Evolutionary conservation across 2,329 filamentous ascomycete species (phyloP).

Genomic region (Daldinia eschscholtzii): DNA sequence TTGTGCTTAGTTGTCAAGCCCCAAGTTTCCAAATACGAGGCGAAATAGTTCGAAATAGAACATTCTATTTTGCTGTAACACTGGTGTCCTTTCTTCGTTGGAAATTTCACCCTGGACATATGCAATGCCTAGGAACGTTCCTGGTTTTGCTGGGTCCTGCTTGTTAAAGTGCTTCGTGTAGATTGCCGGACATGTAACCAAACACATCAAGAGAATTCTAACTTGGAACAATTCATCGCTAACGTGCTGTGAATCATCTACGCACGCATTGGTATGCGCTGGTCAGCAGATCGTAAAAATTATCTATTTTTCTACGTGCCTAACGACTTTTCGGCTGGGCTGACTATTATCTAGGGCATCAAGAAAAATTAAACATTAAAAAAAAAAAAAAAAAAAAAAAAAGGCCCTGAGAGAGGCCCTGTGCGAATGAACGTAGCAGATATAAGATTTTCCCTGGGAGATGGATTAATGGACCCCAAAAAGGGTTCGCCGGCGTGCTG

Average conservation of each 20-base stretch:
- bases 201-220: slow-evolving; percentile 1
- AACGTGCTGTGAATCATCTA: slow-evolving; percentile 19
- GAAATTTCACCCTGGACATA: slow-evolving; percentile 15
- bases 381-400: neutral
- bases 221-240: slow-evolving; percentile 4
- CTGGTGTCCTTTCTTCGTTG: slow-evolving; percentile 24
- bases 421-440: slow-evolving; percentile 32
- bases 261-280: slow-evolving; percentile 33
- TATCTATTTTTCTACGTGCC: slow-evolving; percentile 37
- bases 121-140: slow-evolving; percentile 7
- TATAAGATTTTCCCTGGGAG: slow-evolving; percentile 35
- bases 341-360: slow-evolving; percentile 30
- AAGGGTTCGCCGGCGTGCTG: slow-evolving; percentile 43
- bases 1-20: slow-evolving; percentile 41
- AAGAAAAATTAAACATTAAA: neutral
- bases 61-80: slow-evolving; percentile 24
- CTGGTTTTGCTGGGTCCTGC: slow-evolving; percentile 8
- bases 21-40: slow-evolving; percentile 38
- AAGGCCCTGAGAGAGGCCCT: neutral
- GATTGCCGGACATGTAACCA: slow-evolving; percentile 8
- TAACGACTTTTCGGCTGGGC: slow-evolving; percentile 28
- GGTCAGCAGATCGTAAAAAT: slow-evolving; percentile 37
- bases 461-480: slow-evolving; percentile 40
- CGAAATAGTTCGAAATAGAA: slow-evolving; percentile 32
- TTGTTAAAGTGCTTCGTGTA: slow-evolving; percentile 11